Evolutionary conservation across 2,329 filamentous ascomycete species (phyloP).

Genomic region (Orbilia blumenaviensis): DNA sequence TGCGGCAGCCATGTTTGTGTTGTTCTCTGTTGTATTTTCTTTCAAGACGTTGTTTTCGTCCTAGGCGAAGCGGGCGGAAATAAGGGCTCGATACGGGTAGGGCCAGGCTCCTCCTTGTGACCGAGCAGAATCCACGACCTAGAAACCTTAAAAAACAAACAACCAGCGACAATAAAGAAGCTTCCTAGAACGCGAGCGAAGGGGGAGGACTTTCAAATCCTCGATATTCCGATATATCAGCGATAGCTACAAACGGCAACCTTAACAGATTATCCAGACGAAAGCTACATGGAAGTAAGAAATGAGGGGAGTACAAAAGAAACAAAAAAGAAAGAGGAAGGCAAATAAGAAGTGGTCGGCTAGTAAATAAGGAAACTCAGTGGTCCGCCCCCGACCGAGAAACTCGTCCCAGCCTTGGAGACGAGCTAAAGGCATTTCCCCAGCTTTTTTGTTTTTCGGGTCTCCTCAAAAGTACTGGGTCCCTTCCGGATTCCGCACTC

Average conservation of each 20-base stretch:
- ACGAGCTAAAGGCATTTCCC: constrained; percentile 13
- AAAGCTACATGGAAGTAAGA: neutral
- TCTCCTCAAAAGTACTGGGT: no score
- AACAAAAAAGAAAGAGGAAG: neutral
- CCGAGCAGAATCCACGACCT: neutral
- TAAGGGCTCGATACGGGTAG: neutral
- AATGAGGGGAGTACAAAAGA: neutral
- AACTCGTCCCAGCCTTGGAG: neutral
- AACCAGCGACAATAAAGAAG: neutral
- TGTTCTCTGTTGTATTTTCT: constrained; percentile 5
- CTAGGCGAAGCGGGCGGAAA: constrained; percentile 1
- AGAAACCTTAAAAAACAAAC: constrained; percentile 11
- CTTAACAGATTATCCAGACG: neutral
- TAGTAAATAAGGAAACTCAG: constrained; percentile 34
- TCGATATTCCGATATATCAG: neutral
- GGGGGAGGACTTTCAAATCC: neutral
- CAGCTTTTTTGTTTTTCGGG: neutral
- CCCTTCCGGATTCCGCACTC: constrained; percentile 15
- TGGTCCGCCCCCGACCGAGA: constrained; percentile 18
- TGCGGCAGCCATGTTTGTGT: constrained; percentile 30
- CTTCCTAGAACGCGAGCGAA: neutral
- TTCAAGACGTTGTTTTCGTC: neutral
- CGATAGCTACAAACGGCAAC: neutral
- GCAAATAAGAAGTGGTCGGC: neutral
- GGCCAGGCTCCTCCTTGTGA: constrained; percentile 27